Evolutionary conservation across 2,329 filamentous ascomycete species (phyloP).

Genomic region (Harringtonia aguacate): DNA sequence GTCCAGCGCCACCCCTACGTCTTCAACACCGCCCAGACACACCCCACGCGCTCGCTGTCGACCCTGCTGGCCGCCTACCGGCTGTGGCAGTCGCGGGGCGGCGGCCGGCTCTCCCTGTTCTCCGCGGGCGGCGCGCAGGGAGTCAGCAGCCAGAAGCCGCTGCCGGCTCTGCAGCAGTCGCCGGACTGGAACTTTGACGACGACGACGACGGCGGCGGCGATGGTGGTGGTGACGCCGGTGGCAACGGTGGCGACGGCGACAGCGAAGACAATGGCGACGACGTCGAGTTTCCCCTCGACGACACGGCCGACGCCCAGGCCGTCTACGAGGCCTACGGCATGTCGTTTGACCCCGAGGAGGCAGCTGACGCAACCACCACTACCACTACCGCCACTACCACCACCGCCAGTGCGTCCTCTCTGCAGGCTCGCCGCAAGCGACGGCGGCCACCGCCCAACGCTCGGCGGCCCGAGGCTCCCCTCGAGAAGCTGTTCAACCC

Average conservation of each 20-base stretch:
- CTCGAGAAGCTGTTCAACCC: slow-evolving; percentile 56
- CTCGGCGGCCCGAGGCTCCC: slow-evolving; percentile 46
- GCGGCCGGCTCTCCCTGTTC: slow-evolving; percentile 56
- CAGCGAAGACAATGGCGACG: slow-evolving; percentile 18
- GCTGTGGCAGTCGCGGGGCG: slow-evolving; percentile 66
- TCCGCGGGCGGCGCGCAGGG: slow-evolving; percentile 46
- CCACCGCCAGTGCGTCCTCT: neutral
- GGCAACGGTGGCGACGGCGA: slow-evolving; percentile 19
- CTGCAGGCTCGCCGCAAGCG: slow-evolving; percentile 27
- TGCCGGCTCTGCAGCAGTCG: slow-evolving; percentile 45
- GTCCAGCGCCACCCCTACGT: slow-evolving; percentile 63
- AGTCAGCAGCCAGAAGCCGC: slow-evolving; percentile 33
- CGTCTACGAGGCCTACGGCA: slow-evolving; percentile 45
- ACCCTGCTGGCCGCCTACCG: slow-evolving; percentile 62
- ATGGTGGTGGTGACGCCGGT: no score
- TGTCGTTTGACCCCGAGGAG: neutral
- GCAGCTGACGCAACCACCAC: neutral
- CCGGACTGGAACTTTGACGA: slow-evolving; percentile 47
- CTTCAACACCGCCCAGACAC: slow-evolving; percentile 45
- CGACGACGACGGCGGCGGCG: slow-evolving; percentile 31
- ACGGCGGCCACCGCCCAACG: slow-evolving; percentile 45
- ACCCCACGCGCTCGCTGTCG: slow-evolving; percentile 53
- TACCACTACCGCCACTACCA: neutral
- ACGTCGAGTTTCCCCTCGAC: neutral
- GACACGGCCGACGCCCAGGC: slow-evolving; percentile 39